phyloP scores from a whole-genome alignment of 2,329 filamentous ascomycete species.

The Sarocladium oryzae region DNA sequence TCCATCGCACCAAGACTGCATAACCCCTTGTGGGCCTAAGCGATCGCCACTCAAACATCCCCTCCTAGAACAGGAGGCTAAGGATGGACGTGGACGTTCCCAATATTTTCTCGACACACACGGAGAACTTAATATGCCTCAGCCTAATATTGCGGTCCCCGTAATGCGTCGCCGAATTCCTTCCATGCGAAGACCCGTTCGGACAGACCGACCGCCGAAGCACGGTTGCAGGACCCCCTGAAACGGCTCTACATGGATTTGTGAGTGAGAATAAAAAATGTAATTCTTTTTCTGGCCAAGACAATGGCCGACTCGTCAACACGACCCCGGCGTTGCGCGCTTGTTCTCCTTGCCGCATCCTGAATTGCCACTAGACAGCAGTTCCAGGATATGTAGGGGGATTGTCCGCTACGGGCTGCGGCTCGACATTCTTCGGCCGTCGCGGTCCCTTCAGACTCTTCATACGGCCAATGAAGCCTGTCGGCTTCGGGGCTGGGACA shows the following conservation, averaged over 20 bases:
- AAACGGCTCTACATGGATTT: not conserved
- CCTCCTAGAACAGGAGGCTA: conserved; percentile 1
- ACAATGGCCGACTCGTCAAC: not conserved
- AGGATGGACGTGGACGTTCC: not conserved
- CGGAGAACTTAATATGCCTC: not conserved
- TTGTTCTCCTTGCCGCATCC: conserved; percentile 2
- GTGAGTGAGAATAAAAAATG: not conserved
- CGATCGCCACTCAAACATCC: not conserved
- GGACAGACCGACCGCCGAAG: not conserved
- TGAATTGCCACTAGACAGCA: conserved; percentile 28
- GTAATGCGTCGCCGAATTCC: not conserved
- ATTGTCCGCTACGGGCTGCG: conserved; percentile 13
- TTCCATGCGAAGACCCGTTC: not conserved
- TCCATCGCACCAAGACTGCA: not conserved
- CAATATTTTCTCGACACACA: not conserved
- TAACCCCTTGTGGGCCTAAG: not conserved
- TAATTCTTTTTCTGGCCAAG: not conserved
- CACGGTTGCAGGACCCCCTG: not conserved
- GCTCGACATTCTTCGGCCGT: conserved; percentile 29
- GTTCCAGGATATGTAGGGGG: conserved; percentile 25
- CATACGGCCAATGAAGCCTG: conserved; percentile 70
- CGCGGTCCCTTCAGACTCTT: conserved; percentile 74
- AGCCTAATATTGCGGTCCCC: not conserved
- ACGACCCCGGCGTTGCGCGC: not conserved
- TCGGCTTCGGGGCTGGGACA: conserved; percentile 31